Conservation (phyloP, 331 rosid species). For the Rhamnella rubrinervis region DNA sequence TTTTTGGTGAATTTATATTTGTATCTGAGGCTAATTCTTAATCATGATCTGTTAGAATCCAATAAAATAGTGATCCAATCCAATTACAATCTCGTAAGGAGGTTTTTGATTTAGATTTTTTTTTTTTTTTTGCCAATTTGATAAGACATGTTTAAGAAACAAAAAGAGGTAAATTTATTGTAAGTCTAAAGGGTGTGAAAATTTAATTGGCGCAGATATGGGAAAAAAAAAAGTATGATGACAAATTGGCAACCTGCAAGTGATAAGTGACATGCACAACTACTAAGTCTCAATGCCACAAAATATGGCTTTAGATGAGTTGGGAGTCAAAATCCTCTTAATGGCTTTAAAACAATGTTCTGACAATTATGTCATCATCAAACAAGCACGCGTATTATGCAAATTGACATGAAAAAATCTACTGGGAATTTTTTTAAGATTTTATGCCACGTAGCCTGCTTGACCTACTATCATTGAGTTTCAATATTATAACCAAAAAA, state of each 20-base stretch:
- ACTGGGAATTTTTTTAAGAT: neutral
- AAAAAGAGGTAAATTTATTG: conserved; percentile 6
- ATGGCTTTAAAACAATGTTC: conserved; percentile 33
- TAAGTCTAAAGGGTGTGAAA: conserved; percentile 14
- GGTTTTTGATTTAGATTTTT: neutral
- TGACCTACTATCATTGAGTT: too few species aligned
- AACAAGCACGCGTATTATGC: conserved; percentile 43
- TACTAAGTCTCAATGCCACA: conserved; percentile 22
- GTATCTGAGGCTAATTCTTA: conserved; percentile 4
- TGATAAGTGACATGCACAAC: conserved; percentile 8
- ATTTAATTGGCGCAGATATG: conserved; percentile 14
- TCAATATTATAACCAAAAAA: too few species aligned
- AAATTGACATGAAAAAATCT: conserved; percentile 9
- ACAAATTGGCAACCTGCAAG: conserved; percentile 26
- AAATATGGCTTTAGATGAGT: conserved; percentile 38
- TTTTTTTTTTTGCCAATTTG: conserved; percentile 10
- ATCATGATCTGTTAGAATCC: conserved; percentile 28
- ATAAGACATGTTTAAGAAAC: conserved; percentile 20
- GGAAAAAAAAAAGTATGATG: neutral
- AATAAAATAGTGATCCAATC: conserved; percentile 12
- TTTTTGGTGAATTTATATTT: neutral
- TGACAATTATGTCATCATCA: conserved; percentile 58
- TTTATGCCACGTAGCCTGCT: neutral
- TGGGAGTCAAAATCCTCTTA: conserved; percentile 39
- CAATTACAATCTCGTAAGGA: neutral